Evolutionary conservation across 805 yeast species (phyloP).

Genomic region (Ogataea parapolymorpha): DNA sequence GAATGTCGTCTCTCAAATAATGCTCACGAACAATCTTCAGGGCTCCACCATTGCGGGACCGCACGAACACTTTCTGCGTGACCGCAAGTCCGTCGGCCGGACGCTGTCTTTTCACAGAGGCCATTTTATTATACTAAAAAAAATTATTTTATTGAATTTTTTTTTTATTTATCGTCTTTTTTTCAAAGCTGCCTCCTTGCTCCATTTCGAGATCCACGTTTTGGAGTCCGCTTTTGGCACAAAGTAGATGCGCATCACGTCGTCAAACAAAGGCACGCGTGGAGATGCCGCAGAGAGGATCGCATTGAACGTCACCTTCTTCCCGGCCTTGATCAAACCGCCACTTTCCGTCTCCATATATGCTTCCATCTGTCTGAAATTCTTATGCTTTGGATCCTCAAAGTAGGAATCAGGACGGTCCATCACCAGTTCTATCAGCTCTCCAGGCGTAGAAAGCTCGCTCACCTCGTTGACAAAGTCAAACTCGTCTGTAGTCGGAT

Average conservation of each 20-base stretch:
- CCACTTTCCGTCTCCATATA: slow-evolving; percentile 82
- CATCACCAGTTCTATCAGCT: slow-evolving; percentile 56
- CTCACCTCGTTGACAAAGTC: slow-evolving; percentile 76
- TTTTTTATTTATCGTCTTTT: slow-evolving; percentile 1
- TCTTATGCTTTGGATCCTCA: slow-evolving; percentile 54
- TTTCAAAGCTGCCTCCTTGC: slow-evolving; percentile 50
- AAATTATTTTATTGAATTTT: neutral
- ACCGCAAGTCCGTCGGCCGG: slow-evolving; percentile 56
- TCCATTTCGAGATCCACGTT: slow-evolving; percentile 68
- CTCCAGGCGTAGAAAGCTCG: slow-evolving; percentile 66
- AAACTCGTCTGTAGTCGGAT: slow-evolving; percentile 81
- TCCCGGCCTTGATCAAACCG: slow-evolving; percentile 83
- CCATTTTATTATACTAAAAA: slow-evolving; percentile 6
- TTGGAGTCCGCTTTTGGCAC: slow-evolving; percentile 71
- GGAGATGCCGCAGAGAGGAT: slow-evolving; percentile 63
- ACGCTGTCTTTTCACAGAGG: slow-evolving; percentile 37
- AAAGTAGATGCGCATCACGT: slow-evolving; percentile 64
- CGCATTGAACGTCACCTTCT: slow-evolving; percentile 61
- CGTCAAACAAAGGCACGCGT: slow-evolving; percentile 73
- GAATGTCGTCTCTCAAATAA: slow-evolving; percentile 86
- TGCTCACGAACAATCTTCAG: slow-evolving; percentile 92
- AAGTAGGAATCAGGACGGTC: slow-evolving; percentile 71
- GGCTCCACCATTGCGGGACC: slow-evolving; percentile 88
- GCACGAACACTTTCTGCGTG: slow-evolving; percentile 85
- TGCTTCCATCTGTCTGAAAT: slow-evolving; percentile 61